A percentile compares a stretch with the other conserved stretches of the same genome.
Conservation (phyloP, 768 basidiomycete genomes). For the Cystobasidiopsis lactophilus region DNA sequence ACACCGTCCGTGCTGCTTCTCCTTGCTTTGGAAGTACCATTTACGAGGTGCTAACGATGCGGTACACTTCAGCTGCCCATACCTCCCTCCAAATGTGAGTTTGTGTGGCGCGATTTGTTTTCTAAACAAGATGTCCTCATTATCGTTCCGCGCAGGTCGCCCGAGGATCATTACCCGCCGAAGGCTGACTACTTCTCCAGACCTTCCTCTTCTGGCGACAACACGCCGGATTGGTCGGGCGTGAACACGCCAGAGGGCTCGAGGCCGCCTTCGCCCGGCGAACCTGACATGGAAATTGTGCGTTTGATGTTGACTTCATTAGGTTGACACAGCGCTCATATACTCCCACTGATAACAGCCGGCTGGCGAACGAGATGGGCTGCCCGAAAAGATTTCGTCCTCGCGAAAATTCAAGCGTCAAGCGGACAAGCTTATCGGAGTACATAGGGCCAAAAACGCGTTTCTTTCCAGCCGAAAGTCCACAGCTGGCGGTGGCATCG, state of each 20-base stretch:
- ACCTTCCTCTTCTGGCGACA: neutral
- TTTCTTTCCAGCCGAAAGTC: neutral
- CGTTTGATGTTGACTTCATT: neutral
- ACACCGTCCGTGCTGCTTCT: too few relatives aligned
- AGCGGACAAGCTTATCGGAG: constrained; percentile 6
- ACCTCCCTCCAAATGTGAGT: neutral
- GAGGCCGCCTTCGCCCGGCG: neutral
- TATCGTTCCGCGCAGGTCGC: neutral
- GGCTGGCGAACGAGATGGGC: constrained; percentile 9
- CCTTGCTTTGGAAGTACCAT: too few relatives aligned
- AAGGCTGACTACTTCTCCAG: neutral
- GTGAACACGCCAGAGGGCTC: neutral
- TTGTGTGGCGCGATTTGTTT: too few relatives aligned
- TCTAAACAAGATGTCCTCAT: neutral
- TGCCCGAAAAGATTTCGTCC: constrained; percentile 1
- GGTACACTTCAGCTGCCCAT: neutral
- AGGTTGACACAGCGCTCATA: too few relatives aligned
- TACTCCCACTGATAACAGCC: too few relatives aligned
- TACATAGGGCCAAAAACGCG: constrained; percentile 7
- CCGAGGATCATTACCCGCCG: neutral
- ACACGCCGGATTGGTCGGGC: neutral
- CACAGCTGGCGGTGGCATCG: neutral
- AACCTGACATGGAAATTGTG: neutral
- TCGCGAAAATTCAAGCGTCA: constrained; percentile 4
- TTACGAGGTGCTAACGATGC: too few relatives aligned